Base-by-base conservation (phyloP, 2,329 filamentous ascomycete genomes). In the Ceratocystis ficicola region DNA sequence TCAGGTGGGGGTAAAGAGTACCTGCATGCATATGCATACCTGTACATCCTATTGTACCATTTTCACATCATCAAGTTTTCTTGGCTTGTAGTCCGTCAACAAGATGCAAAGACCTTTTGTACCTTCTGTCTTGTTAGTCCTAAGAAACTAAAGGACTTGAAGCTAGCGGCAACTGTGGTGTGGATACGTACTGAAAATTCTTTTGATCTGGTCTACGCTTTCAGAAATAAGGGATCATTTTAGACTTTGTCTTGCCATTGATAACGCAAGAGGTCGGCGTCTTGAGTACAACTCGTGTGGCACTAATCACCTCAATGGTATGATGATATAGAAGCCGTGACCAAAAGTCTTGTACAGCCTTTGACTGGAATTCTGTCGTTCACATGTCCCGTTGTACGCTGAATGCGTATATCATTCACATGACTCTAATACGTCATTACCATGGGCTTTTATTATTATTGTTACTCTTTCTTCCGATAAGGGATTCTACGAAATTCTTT, bases 1-100 rank as follows among this genome's bases (percentile, higher is more conserved):
- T 36, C 7, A 59, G 12, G 17, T 30, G 17, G 32, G 17, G 52
- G 52, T 57, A 57, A 6, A 57, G 15, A 28, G 59, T 62, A 62
- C 59, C 32, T 44, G 41, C 59, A 62, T 62, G 59, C 41, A 62
- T 62, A 44, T 62, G 41, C 59, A 62, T 62, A 59, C 48, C 22
- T 52, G 48, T 15, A 60, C 32, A 44, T 44, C 59, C 36, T 62
- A 32, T 44, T 62, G 25, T 20, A 36, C 55, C 10, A 25, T 59
- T 30, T 36, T n/a, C 55, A 7, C 28, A 59, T 36, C 17, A 36
- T 59, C 15, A 30, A 36, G 15, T 20, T n/a, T n/a, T 36, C 30
- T n/a, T 12, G 32, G 25, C 17, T n/a, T 32, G 17, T 30, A 30
- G 30, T 5, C 12, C 10, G 8, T 32, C 25, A 1, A 25, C 2